phyloP scores from a whole-genome alignment of 73 alveolate genomes.

The Stentor coeruleus region DNA sequence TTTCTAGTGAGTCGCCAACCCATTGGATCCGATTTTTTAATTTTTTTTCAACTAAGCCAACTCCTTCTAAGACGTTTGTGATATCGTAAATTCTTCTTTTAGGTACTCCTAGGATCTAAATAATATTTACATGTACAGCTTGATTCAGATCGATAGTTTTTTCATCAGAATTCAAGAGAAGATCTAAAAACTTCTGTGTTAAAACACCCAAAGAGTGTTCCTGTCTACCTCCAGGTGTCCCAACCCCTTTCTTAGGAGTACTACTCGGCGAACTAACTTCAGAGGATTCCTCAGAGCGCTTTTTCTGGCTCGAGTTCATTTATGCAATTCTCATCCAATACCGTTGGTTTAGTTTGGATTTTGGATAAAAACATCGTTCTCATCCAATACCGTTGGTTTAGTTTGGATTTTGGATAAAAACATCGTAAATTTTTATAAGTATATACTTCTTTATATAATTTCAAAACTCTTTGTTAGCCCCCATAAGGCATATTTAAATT shows the following conservation, averaged over 20 bases:
- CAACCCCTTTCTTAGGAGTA: not conserved
- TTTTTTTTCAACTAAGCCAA: slow-evolving; percentile 53
- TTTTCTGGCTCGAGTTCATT: not conserved
- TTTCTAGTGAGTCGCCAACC: slow-evolving; percentile 44
- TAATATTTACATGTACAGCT: slow-evolving; percentile 30
- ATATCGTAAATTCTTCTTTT: slow-evolving; percentile 57
- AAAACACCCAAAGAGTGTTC: slow-evolving; percentile 56
- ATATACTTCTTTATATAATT: no score
- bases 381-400: no score
- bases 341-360: no score
- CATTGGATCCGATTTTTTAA: slow-evolving; percentile 48
- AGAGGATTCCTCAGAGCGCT: not conserved
- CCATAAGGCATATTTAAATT: no score
- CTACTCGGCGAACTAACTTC: not conserved
- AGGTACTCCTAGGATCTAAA: slow-evolving; percentile 34
- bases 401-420: no score
- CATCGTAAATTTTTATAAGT: no score
- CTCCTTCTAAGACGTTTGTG: slow-evolving; percentile 59
- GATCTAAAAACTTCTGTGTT: slow-evolving; percentile 50
- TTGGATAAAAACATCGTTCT: no score
- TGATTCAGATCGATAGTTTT: slow-evolving; percentile 48
- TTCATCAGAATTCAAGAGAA: slow-evolving; percentile 40
- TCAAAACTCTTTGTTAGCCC: no score
- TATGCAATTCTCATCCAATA: not conserved
- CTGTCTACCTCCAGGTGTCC: slow-evolving; percentile 16